phyloP scores from a whole-genome alignment of 208 protist genomes.

The Vickermania ingenoplastis region DNA sequence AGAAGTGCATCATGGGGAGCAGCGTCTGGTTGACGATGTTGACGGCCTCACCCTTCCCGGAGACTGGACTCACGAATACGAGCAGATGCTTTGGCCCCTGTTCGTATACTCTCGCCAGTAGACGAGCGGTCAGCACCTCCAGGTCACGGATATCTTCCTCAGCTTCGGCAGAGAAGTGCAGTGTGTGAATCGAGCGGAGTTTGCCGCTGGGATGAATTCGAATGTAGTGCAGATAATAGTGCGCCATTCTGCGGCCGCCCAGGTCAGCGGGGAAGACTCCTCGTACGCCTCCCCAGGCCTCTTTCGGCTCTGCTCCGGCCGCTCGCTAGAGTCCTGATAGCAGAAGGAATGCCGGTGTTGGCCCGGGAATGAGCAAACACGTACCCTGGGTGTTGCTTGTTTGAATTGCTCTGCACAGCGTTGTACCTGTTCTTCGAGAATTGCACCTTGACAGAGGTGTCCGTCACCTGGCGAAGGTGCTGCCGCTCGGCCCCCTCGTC shows the following conservation, averaged over 20 bases:
- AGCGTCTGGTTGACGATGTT: conserved; percentile 44
- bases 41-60: conserved; percentile 52
- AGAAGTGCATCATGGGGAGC: conserved; percentile 56
- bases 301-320: too few relatives aligned
- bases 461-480: conserved; percentile 12
- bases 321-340: too few relatives aligned
- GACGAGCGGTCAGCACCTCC: conserved; percentile 11
- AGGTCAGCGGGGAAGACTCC: neutral
- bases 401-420: conserved; percentile 1
- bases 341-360: conserved; percentile 17
- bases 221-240: conserved; percentile 55
- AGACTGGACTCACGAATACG: conserved; percentile 71
- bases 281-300: too few relatives aligned
- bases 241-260: conserved; percentile 1
- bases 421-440: conserved; percentile 8
- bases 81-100: conserved; percentile 44
- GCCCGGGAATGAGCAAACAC: conserved; percentile 29
- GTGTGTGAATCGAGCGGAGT: conserved; percentile 31
- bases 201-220: conserved; percentile 10
- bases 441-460: conserved; percentile 17
- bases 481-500: conserved; percentile 41
- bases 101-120: conserved; percentile 45
- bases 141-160: conserved; percentile 8
- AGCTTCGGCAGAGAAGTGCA: conserved; percentile 27
- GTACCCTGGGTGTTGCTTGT: neutral